phyloP scores from a whole-genome alignment of 305 asterid genomes.

The Fraxinus platypoda region DNA sequence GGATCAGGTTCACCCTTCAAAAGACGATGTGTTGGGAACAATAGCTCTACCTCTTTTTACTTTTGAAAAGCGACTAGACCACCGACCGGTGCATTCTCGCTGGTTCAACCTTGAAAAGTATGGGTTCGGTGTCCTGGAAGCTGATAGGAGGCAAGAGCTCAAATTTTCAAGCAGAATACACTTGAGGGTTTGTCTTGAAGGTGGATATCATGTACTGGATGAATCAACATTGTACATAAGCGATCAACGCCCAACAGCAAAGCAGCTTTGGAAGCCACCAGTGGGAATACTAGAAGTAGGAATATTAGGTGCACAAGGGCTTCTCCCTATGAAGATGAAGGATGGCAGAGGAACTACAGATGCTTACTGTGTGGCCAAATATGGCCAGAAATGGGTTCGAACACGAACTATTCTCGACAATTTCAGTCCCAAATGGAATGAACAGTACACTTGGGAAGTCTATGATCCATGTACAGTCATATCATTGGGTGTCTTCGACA shows the following conservation, averaged over 20 bases:
- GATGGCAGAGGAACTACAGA: slow-evolving; percentile 52
- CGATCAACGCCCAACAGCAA: slow-evolving; percentile 57
- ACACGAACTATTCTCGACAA: slow-evolving; percentile 53
- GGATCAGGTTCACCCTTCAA: slow-evolving; percentile 46
- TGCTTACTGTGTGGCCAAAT: slow-evolving; percentile 57
- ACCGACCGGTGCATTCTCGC: slow-evolving; percentile 45
- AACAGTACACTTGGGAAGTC: slow-evolving; percentile 66
- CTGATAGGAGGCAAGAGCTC: slow-evolving; percentile 42
- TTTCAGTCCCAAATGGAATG: slow-evolving; percentile 55
- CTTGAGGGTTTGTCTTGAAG: slow-evolving; percentile 53
- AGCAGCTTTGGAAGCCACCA: slow-evolving; percentile 59
- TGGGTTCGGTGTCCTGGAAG: slow-evolving; percentile 42
- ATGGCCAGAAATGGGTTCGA: slow-evolving; percentile 62
- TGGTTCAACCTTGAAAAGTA: slow-evolving; percentile 58
- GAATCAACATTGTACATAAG: slow-evolving; percentile 57
- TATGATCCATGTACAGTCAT: slow-evolving; percentile 61
- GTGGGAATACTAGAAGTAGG: slow-evolving; percentile 56
- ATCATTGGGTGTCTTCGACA: slow-evolving; percentile 54
- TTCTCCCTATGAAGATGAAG: slow-evolving; percentile 58
- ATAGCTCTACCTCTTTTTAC: slow-evolving; percentile 35
- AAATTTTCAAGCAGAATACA: slow-evolving; percentile 49
- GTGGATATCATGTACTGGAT: slow-evolving; percentile 59
- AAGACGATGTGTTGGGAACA: slow-evolving; percentile 46
- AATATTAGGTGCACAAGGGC: slow-evolving; percentile 48
- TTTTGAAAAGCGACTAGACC: slow-evolving; percentile 54